Evolutionary conservation across 164 flowering plant genomes (phyloP).

Genomic region (Cinnamomum chago): DNA sequence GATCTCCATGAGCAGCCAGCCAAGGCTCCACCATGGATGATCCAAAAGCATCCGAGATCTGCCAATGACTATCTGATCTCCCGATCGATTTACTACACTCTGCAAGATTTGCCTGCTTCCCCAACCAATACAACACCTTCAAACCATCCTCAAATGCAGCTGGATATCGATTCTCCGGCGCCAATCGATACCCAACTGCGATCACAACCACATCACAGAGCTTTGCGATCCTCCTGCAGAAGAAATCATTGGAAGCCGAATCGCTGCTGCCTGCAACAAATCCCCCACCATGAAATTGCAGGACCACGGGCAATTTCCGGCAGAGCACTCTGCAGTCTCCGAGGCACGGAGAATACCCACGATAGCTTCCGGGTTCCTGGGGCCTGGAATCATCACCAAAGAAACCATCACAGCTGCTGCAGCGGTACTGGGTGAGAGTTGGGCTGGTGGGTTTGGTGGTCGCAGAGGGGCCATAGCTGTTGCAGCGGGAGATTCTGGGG

Average conservation of each 20-base stretch:
- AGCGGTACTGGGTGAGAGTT: background rate
- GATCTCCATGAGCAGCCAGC: constrained; percentile 98
- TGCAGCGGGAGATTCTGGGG: constrained; percentile 35
- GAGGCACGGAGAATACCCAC: constrained; percentile 5
- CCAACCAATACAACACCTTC: constrained; percentile 75
- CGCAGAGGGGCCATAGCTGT: constrained; percentile 35
- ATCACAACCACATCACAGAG: constrained; percentile 75
- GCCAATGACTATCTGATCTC: constrained; percentile 50
- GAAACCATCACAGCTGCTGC: constrained; percentile 20
- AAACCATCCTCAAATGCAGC: constrained; percentile 81
- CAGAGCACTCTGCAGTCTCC: background rate
- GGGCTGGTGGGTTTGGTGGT: background rate
- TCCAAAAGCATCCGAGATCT: constrained; percentile 74
- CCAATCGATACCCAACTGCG: constrained; percentile 81
- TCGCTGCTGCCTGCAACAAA: constrained; percentile 73
- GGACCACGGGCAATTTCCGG: constrained; percentile 55
- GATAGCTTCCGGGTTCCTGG: constrained; percentile 17
- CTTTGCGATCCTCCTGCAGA: constrained; percentile 69
- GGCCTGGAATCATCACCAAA: constrained; percentile 16
- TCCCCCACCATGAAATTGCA: constrained; percentile 88
- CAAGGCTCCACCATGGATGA: constrained; percentile 96
- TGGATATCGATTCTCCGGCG: constrained; percentile 73
- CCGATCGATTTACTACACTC: constrained; percentile 53
- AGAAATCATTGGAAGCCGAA: constrained; percentile 63
- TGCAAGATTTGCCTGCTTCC: constrained; percentile 70